Percentiles rank a stretch among this genome's conserved stretches.
phyloP scores from a whole-genome alignment of 2,329 filamentous ascomycete species.

The Colletotrichum sp. region DNA sequence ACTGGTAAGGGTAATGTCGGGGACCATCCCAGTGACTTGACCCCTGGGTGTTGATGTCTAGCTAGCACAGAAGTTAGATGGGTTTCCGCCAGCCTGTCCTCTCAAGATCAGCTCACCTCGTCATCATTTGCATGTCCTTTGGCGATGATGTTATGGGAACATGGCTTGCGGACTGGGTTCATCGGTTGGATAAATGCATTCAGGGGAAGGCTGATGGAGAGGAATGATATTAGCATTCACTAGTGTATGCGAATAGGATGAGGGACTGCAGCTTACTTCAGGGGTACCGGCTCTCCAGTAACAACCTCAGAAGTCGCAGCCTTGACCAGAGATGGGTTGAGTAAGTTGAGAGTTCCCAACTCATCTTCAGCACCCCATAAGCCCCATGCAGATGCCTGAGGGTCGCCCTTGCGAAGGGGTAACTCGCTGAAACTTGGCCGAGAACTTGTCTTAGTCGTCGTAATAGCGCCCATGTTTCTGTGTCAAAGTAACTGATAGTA shows the following conservation, averaged over 20 bases:
- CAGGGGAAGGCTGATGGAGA: not conserved
- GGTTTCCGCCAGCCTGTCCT: not conserved
- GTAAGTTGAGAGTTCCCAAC: slow-evolving; percentile 12
- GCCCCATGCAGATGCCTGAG: slow-evolving; percentile 10
- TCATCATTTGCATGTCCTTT: slow-evolving; percentile 27
- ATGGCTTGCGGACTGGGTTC: slow-evolving; percentile 23
- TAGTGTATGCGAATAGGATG: accelerated
- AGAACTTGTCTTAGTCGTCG: not conserved
- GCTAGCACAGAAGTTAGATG: not conserved
- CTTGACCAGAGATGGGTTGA: not conserved
- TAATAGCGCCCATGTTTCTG: not conserved
- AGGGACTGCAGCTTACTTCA: not conserved
- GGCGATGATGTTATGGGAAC: slow-evolving; percentile 21
- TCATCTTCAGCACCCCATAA: slow-evolving; percentile 2
- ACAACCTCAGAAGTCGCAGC: not conserved
- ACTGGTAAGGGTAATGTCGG: slow-evolving; percentile 15
- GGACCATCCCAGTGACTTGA: slow-evolving; percentile 20
- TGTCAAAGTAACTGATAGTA: not conserved
- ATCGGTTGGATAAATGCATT: slow-evolving; percentile 7
- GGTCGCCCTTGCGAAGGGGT: not conserved
- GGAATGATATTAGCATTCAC: not conserved
- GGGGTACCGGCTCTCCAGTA: not conserved
- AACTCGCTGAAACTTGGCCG: not conserved
- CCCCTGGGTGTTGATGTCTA: slow-evolving; percentile 16
- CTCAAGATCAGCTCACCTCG: slow-evolving; percentile 2